A percentile compares a stretch with the other conserved stretches of the same genome.
phyloP scores from a whole-genome alignment of 768 basidiomycete species.

The Nidula microcarpa region DNA sequence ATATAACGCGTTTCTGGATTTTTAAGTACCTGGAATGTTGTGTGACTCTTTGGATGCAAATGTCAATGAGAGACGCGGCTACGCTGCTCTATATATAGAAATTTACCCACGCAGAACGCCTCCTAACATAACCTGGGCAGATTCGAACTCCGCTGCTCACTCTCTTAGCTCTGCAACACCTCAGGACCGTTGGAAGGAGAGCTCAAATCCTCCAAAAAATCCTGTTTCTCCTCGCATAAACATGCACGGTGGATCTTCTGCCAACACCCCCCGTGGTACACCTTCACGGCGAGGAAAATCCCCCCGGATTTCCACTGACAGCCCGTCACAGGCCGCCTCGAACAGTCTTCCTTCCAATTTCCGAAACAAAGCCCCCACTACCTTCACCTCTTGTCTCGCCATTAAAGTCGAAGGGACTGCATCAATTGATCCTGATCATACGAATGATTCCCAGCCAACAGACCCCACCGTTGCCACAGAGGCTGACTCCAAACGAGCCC shows the following conservation, averaged over 20 bases:
- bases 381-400: conserved; percentile 66
- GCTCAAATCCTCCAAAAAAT: conserved; percentile 29
- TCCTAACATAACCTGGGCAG: conserved; percentile 38
- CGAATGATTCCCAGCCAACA: conserved; percentile 29
- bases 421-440: conserved; percentile 51
- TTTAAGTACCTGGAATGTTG: too few species aligned
- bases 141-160: conserved; percentile 44
- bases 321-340: conserved; percentile 42
- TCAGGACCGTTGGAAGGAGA: conserved; percentile 36
- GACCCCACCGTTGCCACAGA: conserved; percentile 33
- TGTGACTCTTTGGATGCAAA: too few species aligned
- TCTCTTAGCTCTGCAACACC: conserved; percentile 35
- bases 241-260: conserved; percentile 45
- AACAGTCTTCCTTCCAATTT: conserved; percentile 45
- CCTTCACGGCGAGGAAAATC: conserved; percentile 65
- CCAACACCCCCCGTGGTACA: conserved; percentile 50
- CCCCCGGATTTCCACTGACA: conserved; percentile 48
- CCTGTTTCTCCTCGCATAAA: conserved; percentile 20
- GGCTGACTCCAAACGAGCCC: conserved; percentile 61
- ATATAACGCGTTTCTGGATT: too few species aligned
- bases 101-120: conserved; percentile 45
- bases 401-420: conserved; percentile 76
- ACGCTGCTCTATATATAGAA: conserved; percentile 22
- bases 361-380: conserved; percentile 44
- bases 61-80: too few species aligned